Base-by-base conservation (phyloP, 1,284 basidiomycete species). In the Chalciporus piperatoides region DNA sequence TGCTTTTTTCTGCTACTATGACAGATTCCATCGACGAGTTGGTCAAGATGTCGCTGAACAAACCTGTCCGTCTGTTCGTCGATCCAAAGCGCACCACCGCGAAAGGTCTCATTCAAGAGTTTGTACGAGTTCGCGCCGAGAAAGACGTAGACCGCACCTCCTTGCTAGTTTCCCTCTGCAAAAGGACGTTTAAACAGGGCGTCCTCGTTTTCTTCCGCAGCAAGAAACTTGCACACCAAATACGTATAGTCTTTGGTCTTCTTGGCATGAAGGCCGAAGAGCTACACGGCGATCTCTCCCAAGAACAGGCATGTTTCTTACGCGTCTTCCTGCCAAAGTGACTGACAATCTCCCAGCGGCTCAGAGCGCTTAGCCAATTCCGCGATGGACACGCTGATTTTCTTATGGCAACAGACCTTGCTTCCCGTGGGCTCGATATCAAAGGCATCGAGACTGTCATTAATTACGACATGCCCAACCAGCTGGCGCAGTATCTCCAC, bases 1-100 rank as follows among this genome's bases (percentile, higher is more conserved):
- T 99, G 93, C 78, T 99, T 23, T 99, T 99, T 71, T 97, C 93
- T 0, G 96, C 96, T 1, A 99, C 96, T 1, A 97, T 98, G 88
- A 97, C 93, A 2, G 96, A 98, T 69, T 88, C 88, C 1, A 90
- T 99, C 7, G 93, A 97, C 62, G 88, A 94, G 64, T 81, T 99
- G 38, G 90, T 97, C 49, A 84, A 84, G 61, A 89, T 98, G 77
- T 92, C 90, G 14, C 75, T 99, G 42, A 86, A 92, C 64, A 91
- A 87, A 65, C 96, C 96, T 3, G 91, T 96, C 21, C 81, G 94
- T 36, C 78, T 99, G 24, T 98, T 98, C 67, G 94, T 99, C 28
- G 96, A 99, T 65, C 92, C 92, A 6, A 94, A 94, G 67, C 82
- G 90, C 49, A 85, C 80, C 33, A 96, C 92, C 0, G 93, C 95